Conservation (phyloP, 305 asterid species). For the Fraxinus sp. region DNA sequence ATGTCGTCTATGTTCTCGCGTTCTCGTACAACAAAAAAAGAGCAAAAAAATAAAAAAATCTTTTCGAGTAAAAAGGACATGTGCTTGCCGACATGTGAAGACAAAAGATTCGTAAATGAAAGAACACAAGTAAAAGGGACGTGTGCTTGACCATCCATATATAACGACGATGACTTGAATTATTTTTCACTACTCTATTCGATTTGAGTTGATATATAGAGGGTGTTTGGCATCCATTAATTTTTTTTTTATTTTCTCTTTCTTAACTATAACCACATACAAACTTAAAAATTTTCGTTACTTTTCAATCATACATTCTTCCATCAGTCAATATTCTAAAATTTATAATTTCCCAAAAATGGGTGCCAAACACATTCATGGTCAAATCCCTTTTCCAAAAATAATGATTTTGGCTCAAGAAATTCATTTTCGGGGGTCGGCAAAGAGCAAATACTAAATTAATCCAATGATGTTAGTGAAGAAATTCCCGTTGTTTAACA, state of each 20-base stretch:
- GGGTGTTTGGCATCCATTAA: too few relatives aligned
- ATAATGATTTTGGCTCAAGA: background rate
- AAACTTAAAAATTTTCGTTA: too few relatives aligned
- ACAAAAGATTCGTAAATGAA: background rate
- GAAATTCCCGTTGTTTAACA: background rate
- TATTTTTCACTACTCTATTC: background rate
- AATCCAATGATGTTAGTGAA: constrained; percentile 16
- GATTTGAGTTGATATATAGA: background rate
- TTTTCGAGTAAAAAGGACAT: background rate
- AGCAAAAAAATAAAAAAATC: background rate
- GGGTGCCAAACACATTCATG: too few relatives aligned
- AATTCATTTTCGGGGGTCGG: background rate
- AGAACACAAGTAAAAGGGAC: background rate
- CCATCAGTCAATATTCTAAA: too few relatives aligned
- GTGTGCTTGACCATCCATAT: background rate
- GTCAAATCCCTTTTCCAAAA: background rate
- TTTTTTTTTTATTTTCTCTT: too few relatives aligned
- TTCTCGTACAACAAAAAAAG: background rate
- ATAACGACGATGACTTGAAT: background rate
- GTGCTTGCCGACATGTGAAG: background rate
- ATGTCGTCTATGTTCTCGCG: background rate
- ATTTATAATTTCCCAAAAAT: too few relatives aligned
- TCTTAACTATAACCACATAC: too few relatives aligned
- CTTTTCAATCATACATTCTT: too few relatives aligned
- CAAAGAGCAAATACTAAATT: background rate